These are phyloP conservation scores for Heterobasidion parviporum DNA, from an alignment of 1,284 basidiomycete species.

Conservation along the genomic window DNA sequence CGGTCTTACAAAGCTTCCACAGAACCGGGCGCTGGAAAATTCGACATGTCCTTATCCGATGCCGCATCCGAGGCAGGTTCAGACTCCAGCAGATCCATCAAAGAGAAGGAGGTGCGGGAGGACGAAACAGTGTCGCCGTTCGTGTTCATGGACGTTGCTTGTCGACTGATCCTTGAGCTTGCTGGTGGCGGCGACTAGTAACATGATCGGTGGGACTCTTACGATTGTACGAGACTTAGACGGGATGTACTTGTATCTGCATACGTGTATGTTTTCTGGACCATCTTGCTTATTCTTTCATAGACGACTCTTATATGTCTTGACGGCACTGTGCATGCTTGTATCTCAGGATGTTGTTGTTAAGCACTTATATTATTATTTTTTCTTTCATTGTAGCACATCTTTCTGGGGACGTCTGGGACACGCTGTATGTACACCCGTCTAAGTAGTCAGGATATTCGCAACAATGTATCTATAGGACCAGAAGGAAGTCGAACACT, in stretches of 20 bases:
- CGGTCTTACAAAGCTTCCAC: slow-evolving; percentile 74
- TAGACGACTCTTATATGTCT: not conserved
- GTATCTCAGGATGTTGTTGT: not conserved
- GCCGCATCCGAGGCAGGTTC: slow-evolving; percentile 39
- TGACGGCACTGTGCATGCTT: not conserved
- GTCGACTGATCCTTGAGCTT: slow-evolving; percentile 70
- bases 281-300: not conserved
- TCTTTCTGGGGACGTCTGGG: too few species aligned
- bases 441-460: too few species aligned
- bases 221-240: not conserved
- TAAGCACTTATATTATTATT: not conserved
- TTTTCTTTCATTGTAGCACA: not conserved
- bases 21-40: slow-evolving; percentile 56
- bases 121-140: slow-evolving; percentile 88
- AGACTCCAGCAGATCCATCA: slow-evolving; percentile 39
- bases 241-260: not conserved
- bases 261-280: not conserved
- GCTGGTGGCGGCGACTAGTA: slow-evolving; percentile 44
- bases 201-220: not conserved
- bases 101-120: slow-evolving; percentile 43
- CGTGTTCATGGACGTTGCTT: slow-evolving; percentile 95
- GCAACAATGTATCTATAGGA: too few species aligned
- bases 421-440: too few species aligned
- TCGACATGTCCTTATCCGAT: slow-evolving; percentile 54
- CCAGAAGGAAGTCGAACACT: too few species aligned